A percentile compares a stretch with the other conserved stretches of the same genome.
These are phyloP conservation scores for Moniliella sp. DNA, from an alignment of 1,284 basidiomycete species.

Conservation along the genomic window DNA sequence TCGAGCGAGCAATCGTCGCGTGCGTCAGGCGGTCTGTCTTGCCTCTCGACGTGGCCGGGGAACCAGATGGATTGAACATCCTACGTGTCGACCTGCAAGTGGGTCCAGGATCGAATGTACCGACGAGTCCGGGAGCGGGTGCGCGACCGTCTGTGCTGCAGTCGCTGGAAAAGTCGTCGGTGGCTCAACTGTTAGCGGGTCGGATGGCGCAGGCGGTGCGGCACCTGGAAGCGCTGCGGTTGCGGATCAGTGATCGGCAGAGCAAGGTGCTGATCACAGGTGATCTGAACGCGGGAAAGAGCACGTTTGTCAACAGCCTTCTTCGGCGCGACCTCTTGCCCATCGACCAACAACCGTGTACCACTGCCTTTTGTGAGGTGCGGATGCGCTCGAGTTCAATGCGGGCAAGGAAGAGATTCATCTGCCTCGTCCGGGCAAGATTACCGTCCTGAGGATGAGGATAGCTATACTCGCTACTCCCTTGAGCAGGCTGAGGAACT, in stretches of 20 bases:
- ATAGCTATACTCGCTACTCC: conserved; percentile 51
- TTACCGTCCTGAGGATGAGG: conserved; percentile 53
- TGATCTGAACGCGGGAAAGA: conserved; percentile 94
- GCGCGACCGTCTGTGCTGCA: conserved; percentile 64
- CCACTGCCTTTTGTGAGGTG: conserved; percentile 89
- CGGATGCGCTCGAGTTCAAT: conserved; percentile 62
- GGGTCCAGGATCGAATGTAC: conserved; percentile 40
- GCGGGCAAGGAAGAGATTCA: conserved; percentile 61
- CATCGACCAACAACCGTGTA: conserved; percentile 92
- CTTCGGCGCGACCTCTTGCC: conserved; percentile 61
- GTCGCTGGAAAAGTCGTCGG: conserved; percentile 72
- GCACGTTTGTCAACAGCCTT: conserved; percentile 90
- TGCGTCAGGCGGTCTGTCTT: too few relatives aligned
- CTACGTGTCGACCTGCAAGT: conserved; percentile 80
- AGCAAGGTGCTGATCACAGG: conserved; percentile 94
- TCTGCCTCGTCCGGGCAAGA: conserved; percentile 38
- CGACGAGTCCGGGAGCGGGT: too few relatives aligned
- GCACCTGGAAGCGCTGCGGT: conserved; percentile 65
- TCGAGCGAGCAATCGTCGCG: too few relatives aligned
- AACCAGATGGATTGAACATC: too few relatives aligned
- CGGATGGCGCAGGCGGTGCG: conserved; percentile 52
- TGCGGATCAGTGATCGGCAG: conserved; percentile 69
- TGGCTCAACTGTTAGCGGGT: conserved; percentile 73
- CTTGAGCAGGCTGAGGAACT: conserved; percentile 44
- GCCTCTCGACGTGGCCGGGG: too few relatives aligned